Conservation (phyloP, 2,329 filamentous ascomycete genomes). For the Emergomyces orientalis region DNA sequence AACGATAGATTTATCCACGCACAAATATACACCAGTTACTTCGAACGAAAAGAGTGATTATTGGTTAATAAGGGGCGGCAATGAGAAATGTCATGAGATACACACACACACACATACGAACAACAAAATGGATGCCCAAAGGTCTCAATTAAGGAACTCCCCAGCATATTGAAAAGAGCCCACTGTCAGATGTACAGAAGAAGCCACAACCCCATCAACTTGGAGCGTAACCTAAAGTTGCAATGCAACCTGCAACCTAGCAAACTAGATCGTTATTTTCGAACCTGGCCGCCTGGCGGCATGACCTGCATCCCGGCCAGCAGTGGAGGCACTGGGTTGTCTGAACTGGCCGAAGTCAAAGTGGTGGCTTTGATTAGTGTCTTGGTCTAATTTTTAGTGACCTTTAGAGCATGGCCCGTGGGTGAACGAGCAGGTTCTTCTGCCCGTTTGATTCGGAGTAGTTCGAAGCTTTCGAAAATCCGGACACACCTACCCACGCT, state of each 20-base stretch:
- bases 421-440: not conserved
- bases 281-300: not conserved
- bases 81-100: not conserved
- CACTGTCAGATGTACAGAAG: not conserved
- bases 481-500: not conserved
- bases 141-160: not conserved
- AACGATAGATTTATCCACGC: not conserved
- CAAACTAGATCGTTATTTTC: not conserved
- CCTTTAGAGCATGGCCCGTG: not conserved
- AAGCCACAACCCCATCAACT: not conserved
- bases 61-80: not conserved
- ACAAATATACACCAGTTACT: no score
- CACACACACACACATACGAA: not conserved
- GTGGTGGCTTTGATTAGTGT: not conserved
- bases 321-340: not conserved
- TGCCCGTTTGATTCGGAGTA: not conserved
- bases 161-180: not conserved
- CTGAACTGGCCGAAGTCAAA: not conserved
- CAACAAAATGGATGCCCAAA: not conserved
- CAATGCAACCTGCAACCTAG: not conserved
- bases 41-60: not conserved
- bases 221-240: not conserved
- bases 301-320: slow-evolving; percentile 1
- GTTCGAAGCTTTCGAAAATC: not conserved
- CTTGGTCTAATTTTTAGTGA: not conserved